Evolutionary conservation across 2,329 filamentous ascomycete genomes (phyloP).

Genomic region (Corynespora cassiicola): DNA sequence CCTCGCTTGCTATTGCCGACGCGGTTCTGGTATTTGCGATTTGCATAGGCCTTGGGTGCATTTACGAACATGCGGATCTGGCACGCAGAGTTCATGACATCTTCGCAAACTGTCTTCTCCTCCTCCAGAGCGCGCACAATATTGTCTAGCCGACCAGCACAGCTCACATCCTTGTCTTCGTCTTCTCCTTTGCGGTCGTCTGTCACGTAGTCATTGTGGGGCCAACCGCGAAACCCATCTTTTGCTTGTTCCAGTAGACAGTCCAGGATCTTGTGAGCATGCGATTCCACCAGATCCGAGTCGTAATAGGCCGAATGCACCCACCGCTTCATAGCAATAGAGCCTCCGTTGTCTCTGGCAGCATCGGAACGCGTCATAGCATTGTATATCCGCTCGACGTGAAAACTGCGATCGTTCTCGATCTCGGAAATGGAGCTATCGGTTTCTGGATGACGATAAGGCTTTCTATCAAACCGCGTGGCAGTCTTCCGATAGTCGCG

Average conservation of each 20-base stretch:
- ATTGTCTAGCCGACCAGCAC: constrained; percentile 34
- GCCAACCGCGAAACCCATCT: constrained; percentile 41
- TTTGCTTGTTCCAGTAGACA: constrained; percentile 35
- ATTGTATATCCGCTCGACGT: constrained; percentile 37
- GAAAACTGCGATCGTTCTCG: constrained; percentile 20
- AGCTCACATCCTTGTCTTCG: constrained; percentile 39
- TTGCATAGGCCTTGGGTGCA: constrained; percentile 40
- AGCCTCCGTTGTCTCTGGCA: constrained; percentile 36
- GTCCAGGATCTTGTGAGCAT: constrained; percentile 42
- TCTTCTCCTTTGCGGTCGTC: constrained; percentile 43
- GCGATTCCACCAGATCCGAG: constrained; percentile 36
- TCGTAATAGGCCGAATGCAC: constrained; percentile 36
- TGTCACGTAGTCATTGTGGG: constrained; percentile 42
- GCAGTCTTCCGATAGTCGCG: constrained; percentile 28
- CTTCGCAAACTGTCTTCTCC: constrained; percentile 45
- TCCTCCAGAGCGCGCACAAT: constrained; percentile 37
- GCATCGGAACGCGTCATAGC: constrained; percentile 38
- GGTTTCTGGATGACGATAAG: constrained; percentile 27
- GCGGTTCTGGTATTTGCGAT: constrained; percentile 40
- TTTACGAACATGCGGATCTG: constrained; percentile 47
- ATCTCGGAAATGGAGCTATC: constrained; percentile 31
- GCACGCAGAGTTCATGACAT: constrained; percentile 42
- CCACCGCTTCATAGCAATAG: constrained; percentile 43
- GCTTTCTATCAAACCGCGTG: constrained; percentile 32
- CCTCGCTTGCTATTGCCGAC: constrained; percentile 43